Evolutionary conservation across 2,329 filamentous ascomycete species (phyloP).

Genomic region (Aulographum hederae): DNA sequence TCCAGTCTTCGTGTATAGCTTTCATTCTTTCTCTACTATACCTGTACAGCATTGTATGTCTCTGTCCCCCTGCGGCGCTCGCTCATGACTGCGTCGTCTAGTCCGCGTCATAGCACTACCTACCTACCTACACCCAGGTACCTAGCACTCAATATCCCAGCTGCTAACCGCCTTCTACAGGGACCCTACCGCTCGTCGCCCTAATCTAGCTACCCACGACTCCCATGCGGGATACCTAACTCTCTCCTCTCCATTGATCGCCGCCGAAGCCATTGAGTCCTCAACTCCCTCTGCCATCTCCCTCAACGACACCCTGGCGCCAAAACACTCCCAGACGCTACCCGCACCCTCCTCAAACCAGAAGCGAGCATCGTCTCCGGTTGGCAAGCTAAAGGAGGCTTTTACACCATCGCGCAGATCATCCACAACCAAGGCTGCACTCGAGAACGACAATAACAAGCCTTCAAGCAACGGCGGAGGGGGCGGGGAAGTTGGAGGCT

Average conservation of each 20-base stretch:
- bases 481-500: no score
- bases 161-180: no score
- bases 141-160: no score
- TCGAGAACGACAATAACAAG: constrained; percentile 10
- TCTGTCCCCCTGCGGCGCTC: no score
- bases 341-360: constrained; percentile 10
- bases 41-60: no score
- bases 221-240: constrained; percentile 31
- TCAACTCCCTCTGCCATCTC: constrained; percentile 11
- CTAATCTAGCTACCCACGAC: constrained; percentile 27
- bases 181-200: no score
- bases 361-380: constrained; percentile 49
- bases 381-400: constrained; percentile 52
- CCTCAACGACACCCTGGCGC: constrained; percentile 11
- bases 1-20: no score
- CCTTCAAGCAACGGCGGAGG: neutral
- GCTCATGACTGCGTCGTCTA: no score
- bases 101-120: no score
- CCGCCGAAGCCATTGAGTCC: constrained; percentile 20
- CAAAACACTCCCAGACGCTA: constrained; percentile 15
- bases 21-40: no score
- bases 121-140: no score
- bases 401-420: constrained; percentile 30
- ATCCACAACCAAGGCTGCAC: constrained; percentile 13
- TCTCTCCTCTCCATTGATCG: constrained; percentile 27